Evolutionary conservation across 2,329 filamentous ascomycete species (phyloP).

Genomic region (Cladorrhinum sp.): DNA sequence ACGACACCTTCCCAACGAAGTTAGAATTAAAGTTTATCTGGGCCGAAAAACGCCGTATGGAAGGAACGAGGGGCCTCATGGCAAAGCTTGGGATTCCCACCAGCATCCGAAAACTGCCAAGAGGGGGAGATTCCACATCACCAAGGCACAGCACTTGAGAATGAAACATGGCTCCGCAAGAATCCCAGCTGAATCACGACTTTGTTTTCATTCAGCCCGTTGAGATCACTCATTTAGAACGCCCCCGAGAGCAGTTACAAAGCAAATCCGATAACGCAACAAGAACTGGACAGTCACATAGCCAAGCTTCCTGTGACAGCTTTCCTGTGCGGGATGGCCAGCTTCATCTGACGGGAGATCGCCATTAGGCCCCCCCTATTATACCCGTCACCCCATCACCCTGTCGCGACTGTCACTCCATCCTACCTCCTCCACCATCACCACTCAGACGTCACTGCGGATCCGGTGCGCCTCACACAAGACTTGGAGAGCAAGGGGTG

Average conservation of each 20-base stretch:
- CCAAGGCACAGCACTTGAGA: not conserved
- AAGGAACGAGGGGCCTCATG: no score
- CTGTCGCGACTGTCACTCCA: no score
- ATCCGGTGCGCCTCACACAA: not conserved
- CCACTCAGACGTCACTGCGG: not conserved
- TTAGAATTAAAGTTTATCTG: not conserved
- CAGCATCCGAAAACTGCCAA: not conserved
- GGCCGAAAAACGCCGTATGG: no score
- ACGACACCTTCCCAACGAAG: not conserved
- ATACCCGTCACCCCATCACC: no score
- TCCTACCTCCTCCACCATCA: not conserved
- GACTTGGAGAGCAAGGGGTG: not conserved
- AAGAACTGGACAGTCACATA: not conserved
- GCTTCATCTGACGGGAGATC: conserved; percentile 4
- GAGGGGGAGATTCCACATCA: not conserved
- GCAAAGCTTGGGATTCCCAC: not conserved
- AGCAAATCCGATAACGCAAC: not conserved
- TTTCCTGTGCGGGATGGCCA: not conserved
- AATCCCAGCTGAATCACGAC: not conserved
- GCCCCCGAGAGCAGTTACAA: no score
- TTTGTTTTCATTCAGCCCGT: not conserved
- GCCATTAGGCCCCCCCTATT: not conserved
- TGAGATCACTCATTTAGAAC: not conserved
- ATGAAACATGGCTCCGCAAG: not conserved
- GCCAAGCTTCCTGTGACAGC: not conserved